phyloP scores from a whole-genome alignment of 2,329 filamentous ascomycete genomes.

The Aspergillus carbonarius region DNA sequence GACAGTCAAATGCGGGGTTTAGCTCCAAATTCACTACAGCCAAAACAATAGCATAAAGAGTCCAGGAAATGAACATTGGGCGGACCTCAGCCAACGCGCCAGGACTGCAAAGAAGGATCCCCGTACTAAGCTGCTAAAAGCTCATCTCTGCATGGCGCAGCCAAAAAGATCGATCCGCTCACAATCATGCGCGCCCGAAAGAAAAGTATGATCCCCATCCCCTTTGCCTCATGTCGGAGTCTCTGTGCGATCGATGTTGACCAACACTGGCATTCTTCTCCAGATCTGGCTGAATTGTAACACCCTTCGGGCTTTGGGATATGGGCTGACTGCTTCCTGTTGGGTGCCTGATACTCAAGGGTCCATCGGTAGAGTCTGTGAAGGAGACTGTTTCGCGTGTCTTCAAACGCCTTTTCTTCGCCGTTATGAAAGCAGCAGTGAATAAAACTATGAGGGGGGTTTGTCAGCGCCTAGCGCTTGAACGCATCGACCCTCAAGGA shows the following conservation, averaged over 20 bases:
- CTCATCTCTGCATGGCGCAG: background rate
- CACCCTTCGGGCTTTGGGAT: background rate
- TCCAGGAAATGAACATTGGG: background rate
- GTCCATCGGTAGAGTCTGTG: conserved; percentile 16
- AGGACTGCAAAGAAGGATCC: background rate
- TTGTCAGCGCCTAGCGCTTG: background rate
- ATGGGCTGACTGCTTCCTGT: background rate
- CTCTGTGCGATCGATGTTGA: background rate
- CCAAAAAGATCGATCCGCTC: background rate
- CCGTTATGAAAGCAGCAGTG: conserved; percentile 19
- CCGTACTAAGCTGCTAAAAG: background rate
- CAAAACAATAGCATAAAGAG: background rate
- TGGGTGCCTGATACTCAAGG: background rate
- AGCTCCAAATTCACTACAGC: background rate
- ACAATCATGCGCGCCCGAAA: conserved; percentile 9
- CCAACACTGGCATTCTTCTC: conserved; percentile 13
- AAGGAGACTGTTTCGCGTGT: conserved; percentile 20
- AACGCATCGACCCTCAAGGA: background rate
- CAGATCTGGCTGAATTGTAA: conserved; percentile 2
- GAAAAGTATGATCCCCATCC: conserved; percentile 18
- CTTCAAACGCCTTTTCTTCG: conserved; percentile 20
- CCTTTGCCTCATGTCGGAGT: background rate
- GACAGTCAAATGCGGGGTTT: background rate
- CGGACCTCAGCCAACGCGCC: background rate
- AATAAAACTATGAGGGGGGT: conserved; percentile 12